Evolutionary conservation across 1,284 basidiomycete genomes (phyloP).

Genomic region (Malassezia slooffiae): DNA sequence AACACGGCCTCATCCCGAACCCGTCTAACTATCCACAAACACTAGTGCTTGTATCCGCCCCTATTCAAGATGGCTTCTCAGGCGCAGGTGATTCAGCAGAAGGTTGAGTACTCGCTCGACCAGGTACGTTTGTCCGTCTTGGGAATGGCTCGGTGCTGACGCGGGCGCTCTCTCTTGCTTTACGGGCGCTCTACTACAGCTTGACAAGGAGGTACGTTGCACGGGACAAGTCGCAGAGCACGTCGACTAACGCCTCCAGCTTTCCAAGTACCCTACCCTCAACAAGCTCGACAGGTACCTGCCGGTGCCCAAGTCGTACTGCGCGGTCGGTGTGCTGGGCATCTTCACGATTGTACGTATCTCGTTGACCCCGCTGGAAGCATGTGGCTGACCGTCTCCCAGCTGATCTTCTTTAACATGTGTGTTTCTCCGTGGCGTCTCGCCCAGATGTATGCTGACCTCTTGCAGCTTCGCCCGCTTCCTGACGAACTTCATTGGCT

Average conservation of each 20-base stretch:
- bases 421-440: constrained; percentile 16
- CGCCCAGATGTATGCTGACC: background rate
- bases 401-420: constrained; percentile 49
- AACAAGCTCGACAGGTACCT: constrained; percentile 70
- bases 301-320: constrained; percentile 83
- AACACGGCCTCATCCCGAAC: too few relatives aligned
- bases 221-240: too few relatives aligned
- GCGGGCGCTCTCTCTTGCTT: background rate
- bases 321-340: constrained; percentile 62
- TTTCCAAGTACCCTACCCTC: constrained; percentile 69
- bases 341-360: constrained; percentile 49
- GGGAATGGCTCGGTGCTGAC: background rate
- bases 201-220: constrained; percentile 79
- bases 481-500: constrained; percentile 45
- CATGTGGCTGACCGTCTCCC: constrained; percentile 21
- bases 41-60: too few relatives aligned
- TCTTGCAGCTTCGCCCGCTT: constrained; percentile 43
- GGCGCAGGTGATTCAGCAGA: constrained; percentile 32
- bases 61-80: constrained; percentile 17
- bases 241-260: constrained; percentile 50
- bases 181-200: constrained; percentile 52
- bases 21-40: too few relatives aligned
- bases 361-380: background rate
- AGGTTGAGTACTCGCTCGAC: constrained; percentile 41
- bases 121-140: constrained; percentile 30